Percentiles rank a stretch among this genome's conserved stretches.
These are phyloP conservation scores for Trichoderma harzianum DNA, from an alignment of 2,329 filamentous ascomycete genomes.

Conservation along the genomic window DNA sequence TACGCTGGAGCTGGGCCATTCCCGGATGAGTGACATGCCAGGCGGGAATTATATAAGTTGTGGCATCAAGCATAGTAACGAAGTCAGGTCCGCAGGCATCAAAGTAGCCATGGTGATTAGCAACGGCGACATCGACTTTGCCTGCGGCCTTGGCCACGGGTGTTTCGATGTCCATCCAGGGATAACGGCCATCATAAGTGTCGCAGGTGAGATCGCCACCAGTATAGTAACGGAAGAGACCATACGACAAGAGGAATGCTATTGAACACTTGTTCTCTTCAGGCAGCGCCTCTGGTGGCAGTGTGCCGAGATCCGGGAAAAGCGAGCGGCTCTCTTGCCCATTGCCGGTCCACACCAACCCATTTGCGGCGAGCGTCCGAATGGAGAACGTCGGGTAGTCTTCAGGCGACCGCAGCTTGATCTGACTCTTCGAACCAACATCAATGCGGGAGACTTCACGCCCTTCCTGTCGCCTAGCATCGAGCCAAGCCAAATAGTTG, in stretches of 20 bases:
- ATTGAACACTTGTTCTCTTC: neutral
- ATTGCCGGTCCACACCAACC: neutral
- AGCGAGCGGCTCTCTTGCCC: neutral
- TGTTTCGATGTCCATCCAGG: neutral
- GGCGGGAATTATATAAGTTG: neutral
- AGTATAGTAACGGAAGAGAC: neutral
- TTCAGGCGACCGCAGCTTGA: neutral
- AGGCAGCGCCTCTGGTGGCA: neutral
- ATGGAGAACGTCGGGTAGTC: neutral
- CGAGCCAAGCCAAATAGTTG: neutral
- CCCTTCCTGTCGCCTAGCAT: neutral
- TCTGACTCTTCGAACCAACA: neutral
- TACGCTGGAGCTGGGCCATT: neutral
- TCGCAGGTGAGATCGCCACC: neutral
- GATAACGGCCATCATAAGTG: neutral
- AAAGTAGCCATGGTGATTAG: neutral
- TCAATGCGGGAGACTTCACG: neutral
- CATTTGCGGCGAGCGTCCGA: neutral
- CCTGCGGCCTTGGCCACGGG: neutral
- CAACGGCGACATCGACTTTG: neutral
- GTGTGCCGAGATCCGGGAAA: neutral
- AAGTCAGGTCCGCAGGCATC: neutral
- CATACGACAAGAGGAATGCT: neutral
- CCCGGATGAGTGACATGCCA: neutral
- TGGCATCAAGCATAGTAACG: neutral